phyloP scores from a whole-genome alignment of 2,329 filamentous ascomycete species.

The Rhytidhysteron rufulum region DNA sequence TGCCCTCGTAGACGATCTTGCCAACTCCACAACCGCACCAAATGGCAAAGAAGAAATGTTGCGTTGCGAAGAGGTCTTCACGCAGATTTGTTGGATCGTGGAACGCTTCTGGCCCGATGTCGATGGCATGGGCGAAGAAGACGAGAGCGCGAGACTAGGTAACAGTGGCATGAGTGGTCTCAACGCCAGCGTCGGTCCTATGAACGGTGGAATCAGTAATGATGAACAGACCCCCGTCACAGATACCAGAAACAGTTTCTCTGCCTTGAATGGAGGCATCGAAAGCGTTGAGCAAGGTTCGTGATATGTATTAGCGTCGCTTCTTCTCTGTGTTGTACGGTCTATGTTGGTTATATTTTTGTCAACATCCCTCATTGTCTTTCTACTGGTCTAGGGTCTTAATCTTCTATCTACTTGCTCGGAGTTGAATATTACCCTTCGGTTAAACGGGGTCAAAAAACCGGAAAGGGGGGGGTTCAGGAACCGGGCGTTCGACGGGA shows the following conservation, averaged over 20 bases:
- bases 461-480: neutral
- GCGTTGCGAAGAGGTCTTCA: constrained; percentile 46
- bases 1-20: constrained; percentile 47
- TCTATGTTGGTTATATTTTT: too few relatives aligned
- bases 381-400: neutral
- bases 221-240: constrained; percentile 17
- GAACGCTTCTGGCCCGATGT: constrained; percentile 49
- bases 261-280: constrained; percentile 8
- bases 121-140: constrained; percentile 47
- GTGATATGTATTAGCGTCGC: constrained; percentile 1
- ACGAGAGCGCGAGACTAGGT: constrained; percentile 28
- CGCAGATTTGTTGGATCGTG: constrained; percentile 46
- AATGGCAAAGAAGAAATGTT: constrained; percentile 47
- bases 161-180: neutral
- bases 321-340: too few relatives aligned
- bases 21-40: constrained; percentile 43
- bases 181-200: constrained; percentile 10
- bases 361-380: neutral
- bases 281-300: constrained; percentile 14
- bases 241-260: constrained; percentile 5
- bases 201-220: constrained; percentile 8
- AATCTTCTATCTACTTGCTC: too few relatives aligned
- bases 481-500: neutral
- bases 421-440: too few relatives aligned
- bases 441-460: neutral